Conservation (phyloP, 2,329 filamentous ascomycete genomes). For the Aureobasidium sp. region DNA sequence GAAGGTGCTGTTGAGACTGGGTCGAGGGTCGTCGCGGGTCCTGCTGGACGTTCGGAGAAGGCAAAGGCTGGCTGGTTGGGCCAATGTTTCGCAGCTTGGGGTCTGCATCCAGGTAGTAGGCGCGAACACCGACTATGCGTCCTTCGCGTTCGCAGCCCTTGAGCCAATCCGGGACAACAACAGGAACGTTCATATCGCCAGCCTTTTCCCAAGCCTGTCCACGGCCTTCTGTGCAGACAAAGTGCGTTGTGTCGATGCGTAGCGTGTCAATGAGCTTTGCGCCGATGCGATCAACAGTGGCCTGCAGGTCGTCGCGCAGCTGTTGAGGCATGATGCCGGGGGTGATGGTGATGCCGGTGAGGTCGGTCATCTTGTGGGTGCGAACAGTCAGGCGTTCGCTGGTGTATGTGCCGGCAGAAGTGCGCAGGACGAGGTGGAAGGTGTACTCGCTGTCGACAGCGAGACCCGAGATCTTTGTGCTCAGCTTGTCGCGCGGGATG, state of each 20-base stretch:
- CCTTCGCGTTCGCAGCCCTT: constrained; percentile 93
- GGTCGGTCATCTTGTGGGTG: constrained; percentile 98
- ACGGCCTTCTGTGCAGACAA: constrained; percentile 89
- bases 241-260: constrained; percentile 95
- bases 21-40: constrained; percentile 2
- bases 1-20: constrained; percentile 20
- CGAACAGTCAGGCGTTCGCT: constrained; percentile 78
- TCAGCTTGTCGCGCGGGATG: constrained; percentile 85
- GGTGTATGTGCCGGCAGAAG: constrained; percentile 77
- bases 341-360: constrained; percentile 91
- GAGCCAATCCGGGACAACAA: constrained; percentile 94
- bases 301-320: constrained; percentile 63
- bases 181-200: constrained; percentile 93
- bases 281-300: constrained; percentile 79
- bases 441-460: constrained; percentile 95
- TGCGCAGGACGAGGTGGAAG: constrained; percentile 87
- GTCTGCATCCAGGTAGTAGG: constrained; percentile 91
- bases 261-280: constrained; percentile 86
- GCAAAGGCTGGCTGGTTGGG: constrained; percentile 25
- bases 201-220: constrained; percentile 93
- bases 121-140: constrained; percentile 85
- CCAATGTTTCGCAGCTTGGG: constrained; percentile 53
- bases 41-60: constrained; percentile 11
- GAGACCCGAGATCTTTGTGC: constrained; percentile 92
- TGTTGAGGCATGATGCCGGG: constrained; percentile 74